These are phyloP conservation scores for Geotrichum fermentans DNA, from an alignment of 1,139 yeast genomes.

Conservation along the genomic window DNA sequence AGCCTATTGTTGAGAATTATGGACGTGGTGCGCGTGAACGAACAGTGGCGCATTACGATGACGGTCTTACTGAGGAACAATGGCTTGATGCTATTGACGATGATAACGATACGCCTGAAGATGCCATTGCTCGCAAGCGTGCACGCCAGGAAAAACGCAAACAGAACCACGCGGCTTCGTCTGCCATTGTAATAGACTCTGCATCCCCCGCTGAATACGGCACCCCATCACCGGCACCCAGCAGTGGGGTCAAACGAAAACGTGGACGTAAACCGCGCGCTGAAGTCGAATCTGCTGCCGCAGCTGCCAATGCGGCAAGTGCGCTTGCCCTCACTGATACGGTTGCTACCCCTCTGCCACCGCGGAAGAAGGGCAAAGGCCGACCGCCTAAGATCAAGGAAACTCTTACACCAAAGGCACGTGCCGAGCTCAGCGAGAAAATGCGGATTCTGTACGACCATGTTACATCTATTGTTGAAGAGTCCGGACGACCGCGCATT, in stretches of 20 bases:
- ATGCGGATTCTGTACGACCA: slow-evolving; percentile 28
- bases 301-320: slow-evolving; percentile 15
- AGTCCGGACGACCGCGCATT: slow-evolving; percentile 36
- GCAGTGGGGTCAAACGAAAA: slow-evolving; percentile 22
- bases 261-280: slow-evolving; percentile 24
- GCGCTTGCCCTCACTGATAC: slow-evolving; percentile 17
- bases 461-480: slow-evolving; percentile 29
- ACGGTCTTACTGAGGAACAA: slow-evolving; percentile 91
- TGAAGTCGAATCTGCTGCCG: slow-evolving; percentile 28
- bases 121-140: slow-evolving; percentile 62
- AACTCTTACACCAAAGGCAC: slow-evolving; percentile 40
- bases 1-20: slow-evolving; percentile 44
- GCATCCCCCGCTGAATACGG: slow-evolving; percentile 3
- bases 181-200: too few species aligned
- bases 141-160: slow-evolving; percentile 38
- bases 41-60: slow-evolving; percentile 78
- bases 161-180: slow-evolving; percentile 8
- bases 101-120: slow-evolving; percentile 66
- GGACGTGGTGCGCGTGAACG: slow-evolving; percentile 76
- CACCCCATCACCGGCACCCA: slow-evolving; percentile 16
- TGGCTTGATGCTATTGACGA: slow-evolving; percentile 73
- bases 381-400: slow-evolving; percentile 40
- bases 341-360: slow-evolving; percentile 24
- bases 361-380: slow-evolving; percentile 35
- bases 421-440: slow-evolving; percentile 27